A percentile compares a stretch with the other conserved stretches of the same genome.
Evolutionary conservation across 371 early-diverging fungal genomes (phyloP).

Genomic region (Circinella minor): DNA sequence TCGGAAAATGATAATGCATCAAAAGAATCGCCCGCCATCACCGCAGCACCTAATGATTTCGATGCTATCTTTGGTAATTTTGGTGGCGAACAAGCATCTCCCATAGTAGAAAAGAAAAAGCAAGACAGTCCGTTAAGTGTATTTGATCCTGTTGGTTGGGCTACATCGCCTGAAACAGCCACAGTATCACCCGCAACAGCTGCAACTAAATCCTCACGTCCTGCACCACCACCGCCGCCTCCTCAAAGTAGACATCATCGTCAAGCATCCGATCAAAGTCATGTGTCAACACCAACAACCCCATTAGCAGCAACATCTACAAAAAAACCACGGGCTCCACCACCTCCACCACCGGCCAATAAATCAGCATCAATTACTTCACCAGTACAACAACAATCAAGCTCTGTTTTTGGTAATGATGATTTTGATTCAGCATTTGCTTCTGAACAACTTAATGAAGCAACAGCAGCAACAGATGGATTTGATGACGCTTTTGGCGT

Average conservation of each 20-base stretch:
- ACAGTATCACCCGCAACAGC: constrained; percentile 11
- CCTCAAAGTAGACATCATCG: constrained; percentile 53
- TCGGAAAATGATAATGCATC: constrained; percentile 7
- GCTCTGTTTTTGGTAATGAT: constrained; percentile 37
- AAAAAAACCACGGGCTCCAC: constrained; percentile 1
- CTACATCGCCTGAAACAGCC: constrained; percentile 17
- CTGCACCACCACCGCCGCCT: constrained; percentile 44
- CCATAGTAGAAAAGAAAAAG: constrained; percentile 4
- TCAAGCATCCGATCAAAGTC: constrained; percentile 32
- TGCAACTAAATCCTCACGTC: constrained; percentile 10
- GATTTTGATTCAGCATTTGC: constrained; percentile 36
- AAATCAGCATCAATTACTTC: not conserved
- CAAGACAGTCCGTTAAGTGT: constrained; percentile 15
- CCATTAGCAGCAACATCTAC: constrained; percentile 7
- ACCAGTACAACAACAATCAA: constrained; percentile 8
- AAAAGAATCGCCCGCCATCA: not conserved
- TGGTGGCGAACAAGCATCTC: constrained; percentile 8
- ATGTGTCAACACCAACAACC: constrained; percentile 13
- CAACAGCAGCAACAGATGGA: constrained; percentile 13
- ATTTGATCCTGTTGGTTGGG: constrained; percentile 33
- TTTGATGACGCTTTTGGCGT: constrained; percentile 30
- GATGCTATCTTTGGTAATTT: constrained; percentile 49
- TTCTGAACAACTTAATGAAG: not conserved
- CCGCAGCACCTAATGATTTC: constrained; percentile 30
- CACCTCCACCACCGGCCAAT: not conserved